A percentile compares a stretch with the other conserved stretches of the same genome.
These are phyloP conservation scores for Aspergillus pseudoglaucus DNA, from an alignment of 2,329 filamentous ascomycete species.

Conservation along the genomic window DNA sequence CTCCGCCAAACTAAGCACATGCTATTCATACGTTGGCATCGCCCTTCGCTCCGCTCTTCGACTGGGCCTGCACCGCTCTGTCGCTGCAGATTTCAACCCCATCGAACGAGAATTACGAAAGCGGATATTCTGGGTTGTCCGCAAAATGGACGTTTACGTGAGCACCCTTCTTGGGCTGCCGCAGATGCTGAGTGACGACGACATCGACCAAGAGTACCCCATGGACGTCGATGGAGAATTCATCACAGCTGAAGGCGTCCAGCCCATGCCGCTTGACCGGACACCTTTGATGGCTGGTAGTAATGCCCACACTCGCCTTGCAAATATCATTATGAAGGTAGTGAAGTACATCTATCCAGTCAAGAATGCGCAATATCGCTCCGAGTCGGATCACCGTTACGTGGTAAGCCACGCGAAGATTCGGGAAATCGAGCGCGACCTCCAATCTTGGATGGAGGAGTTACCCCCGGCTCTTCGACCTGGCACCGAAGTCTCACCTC, in stretches of 20 bases:
- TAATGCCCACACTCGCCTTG: constrained; percentile 55
- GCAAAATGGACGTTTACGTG: constrained; percentile 47
- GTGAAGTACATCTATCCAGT: constrained; percentile 60
- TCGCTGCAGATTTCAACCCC: constrained; percentile 62
- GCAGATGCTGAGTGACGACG: constrained; percentile 44
- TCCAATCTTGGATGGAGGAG: constrained; percentile 57
- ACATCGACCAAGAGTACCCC: constrained; percentile 46
- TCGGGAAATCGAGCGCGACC: constrained; percentile 56
- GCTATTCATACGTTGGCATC: constrained; percentile 74
- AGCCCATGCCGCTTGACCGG: constrained; percentile 49
- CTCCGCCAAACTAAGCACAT: constrained; percentile 70
- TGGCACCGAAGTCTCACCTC: constrained; percentile 66
- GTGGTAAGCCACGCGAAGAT: constrained; percentile 59
- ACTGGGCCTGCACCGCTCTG: constrained; percentile 69
- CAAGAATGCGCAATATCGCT: constrained; percentile 42
- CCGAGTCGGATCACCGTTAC: constrained; percentile 49
- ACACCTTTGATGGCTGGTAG: constrained; percentile 54
- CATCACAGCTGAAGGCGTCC: constrained; percentile 40
- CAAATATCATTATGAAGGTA: constrained; percentile 54
- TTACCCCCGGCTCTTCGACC: constrained; percentile 73
- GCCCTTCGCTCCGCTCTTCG: constrained; percentile 68
- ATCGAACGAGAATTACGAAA: constrained; percentile 68
- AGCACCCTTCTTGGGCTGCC: constrained; percentile 45
- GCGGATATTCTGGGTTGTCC: constrained; percentile 51
- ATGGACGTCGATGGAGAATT: constrained; percentile 42